Evolutionary conservation across 208 protist genomes (phyloP).

Genomic region (Trypanosoma brucei): DNA sequence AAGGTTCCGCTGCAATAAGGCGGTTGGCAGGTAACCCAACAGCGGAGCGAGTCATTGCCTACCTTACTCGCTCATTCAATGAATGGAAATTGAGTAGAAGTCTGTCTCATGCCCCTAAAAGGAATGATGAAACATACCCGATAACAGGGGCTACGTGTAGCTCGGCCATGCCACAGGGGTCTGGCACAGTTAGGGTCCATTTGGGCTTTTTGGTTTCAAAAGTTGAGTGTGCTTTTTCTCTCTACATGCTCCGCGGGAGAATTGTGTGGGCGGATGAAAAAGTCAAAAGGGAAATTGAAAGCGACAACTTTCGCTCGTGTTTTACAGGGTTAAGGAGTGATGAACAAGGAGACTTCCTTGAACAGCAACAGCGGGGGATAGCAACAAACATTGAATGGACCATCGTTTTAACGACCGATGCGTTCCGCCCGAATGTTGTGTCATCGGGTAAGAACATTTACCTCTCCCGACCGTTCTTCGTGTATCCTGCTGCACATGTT

Average conservation of each 20-base stretch:
- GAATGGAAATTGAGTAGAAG: constrained; percentile 25
- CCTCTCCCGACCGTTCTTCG: constrained; percentile 44
- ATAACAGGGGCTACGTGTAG: too few species aligned
- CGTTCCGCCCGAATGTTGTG: constrained; percentile 31
- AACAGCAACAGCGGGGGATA: neutral
- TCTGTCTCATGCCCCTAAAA: neutral
- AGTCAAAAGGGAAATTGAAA: constrained; percentile 3
- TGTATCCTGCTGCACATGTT: constrained; percentile 20
- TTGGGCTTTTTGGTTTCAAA: constrained; percentile 19
- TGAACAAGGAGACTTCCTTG: neutral
- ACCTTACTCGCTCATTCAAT: constrained; percentile 37
- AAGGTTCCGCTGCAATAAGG: constrained; percentile 11
- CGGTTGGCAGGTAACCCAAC: constrained; percentile 46
- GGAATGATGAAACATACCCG: neutral
- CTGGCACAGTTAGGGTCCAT: constrained; percentile 17
- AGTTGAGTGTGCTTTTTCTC: constrained; percentile 28
- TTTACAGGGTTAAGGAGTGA: too few species aligned
- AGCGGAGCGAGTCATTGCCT: constrained; percentile 37
- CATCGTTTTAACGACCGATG: constrained; percentile 36
- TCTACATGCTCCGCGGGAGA: constrained; percentile 16
- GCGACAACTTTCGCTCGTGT: neutral
- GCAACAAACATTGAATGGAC: constrained; percentile 24
- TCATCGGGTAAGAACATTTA: constrained; percentile 44
- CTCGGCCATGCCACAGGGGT: neutral
- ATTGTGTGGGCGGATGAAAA: constrained; percentile 22